A percentile compares a stretch with the other conserved stretches of the same genome.
Conservation (phyloP, 164 flowering plant species). For the Tetrastigma voinierianum region DNA sequence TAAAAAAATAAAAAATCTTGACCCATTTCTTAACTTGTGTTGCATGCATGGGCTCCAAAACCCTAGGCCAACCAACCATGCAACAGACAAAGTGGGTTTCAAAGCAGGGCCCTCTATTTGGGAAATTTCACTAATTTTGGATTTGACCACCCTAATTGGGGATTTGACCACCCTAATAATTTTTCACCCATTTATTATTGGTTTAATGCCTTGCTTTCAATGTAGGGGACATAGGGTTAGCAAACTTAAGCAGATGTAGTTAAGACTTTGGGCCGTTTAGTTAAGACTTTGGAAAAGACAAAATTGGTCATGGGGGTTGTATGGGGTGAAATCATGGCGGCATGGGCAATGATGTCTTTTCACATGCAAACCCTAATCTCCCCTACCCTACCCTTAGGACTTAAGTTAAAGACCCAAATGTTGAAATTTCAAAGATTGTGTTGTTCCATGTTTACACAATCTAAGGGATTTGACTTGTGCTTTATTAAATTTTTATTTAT, state of each 20-base stretch:
- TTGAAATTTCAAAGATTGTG: constrained; percentile 2
- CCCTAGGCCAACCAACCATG: constrained; percentile 4
- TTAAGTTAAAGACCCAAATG: background rate
- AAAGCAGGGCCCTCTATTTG: constrained; percentile 11
- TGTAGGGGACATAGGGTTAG: constrained; percentile 19
- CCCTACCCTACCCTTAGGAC: background rate
- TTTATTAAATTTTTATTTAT: background rate
- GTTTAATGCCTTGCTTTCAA: constrained; percentile 10
- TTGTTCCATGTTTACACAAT: constrained; percentile 1
- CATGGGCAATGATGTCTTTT: background rate
- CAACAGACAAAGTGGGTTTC: constrained; percentile 15
- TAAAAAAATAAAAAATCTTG: constrained; percentile 21
- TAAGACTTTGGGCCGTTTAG: too few species aligned
- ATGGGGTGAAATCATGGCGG: background rate
- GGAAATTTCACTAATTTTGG: constrained; percentile 18
- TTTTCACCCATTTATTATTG: constrained; percentile 11
- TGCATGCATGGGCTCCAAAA: constrained; percentile 15
- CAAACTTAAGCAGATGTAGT: constrained; percentile 13
- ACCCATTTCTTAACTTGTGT: constrained; percentile 19
- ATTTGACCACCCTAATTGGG: background rate
- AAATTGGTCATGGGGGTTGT: background rate
- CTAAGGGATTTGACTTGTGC: background rate
- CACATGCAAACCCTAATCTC: too few species aligned
- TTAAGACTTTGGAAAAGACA: background rate
- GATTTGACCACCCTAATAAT: constrained; percentile 8